These are phyloP conservation scores for Debaryomyces fabryi DNA, from an alignment of 1,139 yeast genomes.

Conservation along the genomic window DNA sequence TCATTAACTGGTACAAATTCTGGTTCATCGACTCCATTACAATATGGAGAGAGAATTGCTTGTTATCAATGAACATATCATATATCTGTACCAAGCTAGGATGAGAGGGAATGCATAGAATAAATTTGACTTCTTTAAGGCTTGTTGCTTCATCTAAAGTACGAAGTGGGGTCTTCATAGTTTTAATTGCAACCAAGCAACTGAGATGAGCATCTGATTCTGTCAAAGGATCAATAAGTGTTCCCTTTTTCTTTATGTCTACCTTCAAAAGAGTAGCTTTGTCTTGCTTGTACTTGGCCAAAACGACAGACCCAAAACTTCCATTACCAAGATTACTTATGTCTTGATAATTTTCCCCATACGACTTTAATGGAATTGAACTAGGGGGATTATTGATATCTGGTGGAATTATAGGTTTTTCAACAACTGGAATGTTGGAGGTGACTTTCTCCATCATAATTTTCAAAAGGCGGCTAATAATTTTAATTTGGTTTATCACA, in stretches of 20 bases:
- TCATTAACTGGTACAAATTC: constrained; percentile 74
- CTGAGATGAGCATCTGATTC: constrained; percentile 25
- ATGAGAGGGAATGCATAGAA: constrained; percentile 70
- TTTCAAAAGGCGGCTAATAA: constrained; percentile 8
- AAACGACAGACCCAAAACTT: constrained; percentile 72
- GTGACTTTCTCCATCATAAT: constrained; percentile 2
- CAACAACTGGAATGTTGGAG: not conserved
- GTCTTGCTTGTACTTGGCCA: constrained; percentile 50
- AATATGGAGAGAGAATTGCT: constrained; percentile 63
- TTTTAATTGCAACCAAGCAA: constrained; percentile 79
- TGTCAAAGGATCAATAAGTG: constrained; percentile 52
- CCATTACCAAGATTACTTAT: constrained; percentile 70
- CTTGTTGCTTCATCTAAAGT: constrained; percentile 57
- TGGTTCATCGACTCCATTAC: constrained; percentile 90
- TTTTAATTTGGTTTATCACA: constrained; percentile 1
- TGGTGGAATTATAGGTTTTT: constrained; percentile 10
- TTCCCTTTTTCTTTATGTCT: constrained; percentile 31
- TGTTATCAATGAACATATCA: constrained; percentile 76
- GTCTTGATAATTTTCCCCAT: constrained; percentile 48
- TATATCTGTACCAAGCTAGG: constrained; percentile 69
- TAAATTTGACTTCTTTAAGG: constrained; percentile 77
- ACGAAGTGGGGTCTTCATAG: constrained; percentile 61
- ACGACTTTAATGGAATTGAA: constrained; percentile 42
- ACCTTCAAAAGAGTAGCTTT: constrained; percentile 17
- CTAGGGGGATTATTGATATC: constrained; percentile 24